Evolutionary conservation across 257 asterid species (phyloP).

Genomic region (Apocynum venetum): DNA sequence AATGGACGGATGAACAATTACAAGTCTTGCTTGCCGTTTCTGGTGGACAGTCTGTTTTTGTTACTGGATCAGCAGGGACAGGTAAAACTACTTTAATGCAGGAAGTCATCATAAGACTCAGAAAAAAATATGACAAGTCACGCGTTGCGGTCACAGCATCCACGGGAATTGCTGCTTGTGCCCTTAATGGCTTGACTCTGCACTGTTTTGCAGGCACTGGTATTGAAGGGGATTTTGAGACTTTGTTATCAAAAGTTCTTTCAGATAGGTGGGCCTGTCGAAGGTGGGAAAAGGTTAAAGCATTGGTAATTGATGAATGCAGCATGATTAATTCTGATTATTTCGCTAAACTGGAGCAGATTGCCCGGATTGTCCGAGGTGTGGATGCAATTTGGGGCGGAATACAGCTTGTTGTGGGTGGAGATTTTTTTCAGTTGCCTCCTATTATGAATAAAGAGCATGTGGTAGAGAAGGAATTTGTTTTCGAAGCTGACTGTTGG

Average conservation of each 20-base stretch:
- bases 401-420: constrained; percentile 70
- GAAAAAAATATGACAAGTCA: constrained; percentile 45
- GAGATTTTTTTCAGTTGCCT: constrained; percentile 75
- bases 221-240: constrained; percentile 23
- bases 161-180: constrained; percentile 69
- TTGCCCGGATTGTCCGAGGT: constrained; percentile 43
- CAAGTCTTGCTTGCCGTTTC: constrained; percentile 48
- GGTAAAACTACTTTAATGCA: constrained; percentile 61
- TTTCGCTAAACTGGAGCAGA: constrained; percentile 45
- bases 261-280: constrained; percentile 30
- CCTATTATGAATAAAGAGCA: constrained; percentile 33
- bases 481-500: constrained; percentile 77
- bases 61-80: constrained; percentile 82
- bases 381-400: constrained; percentile 59
- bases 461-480: constrained; percentile 30
- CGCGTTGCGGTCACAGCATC: constrained; percentile 68
- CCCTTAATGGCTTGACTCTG: constrained; percentile 52
- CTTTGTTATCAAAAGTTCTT: constrained; percentile 39
- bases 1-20: constrained; percentile 61
- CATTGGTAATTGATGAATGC: constrained; percentile 57
- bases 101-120: constrained; percentile 40
- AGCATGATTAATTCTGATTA: constrained; percentile 61
- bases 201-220: constrained; percentile 63
- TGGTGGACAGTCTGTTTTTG: constrained; percentile 50
- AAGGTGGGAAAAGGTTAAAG: constrained; percentile 63